Percentiles rank a stretch among this genome's conserved stretches.
Evolutionary conservation across 495 filamentous ascomycete genomes (phyloP).

Genomic region (Arthonia radiata): DNA sequence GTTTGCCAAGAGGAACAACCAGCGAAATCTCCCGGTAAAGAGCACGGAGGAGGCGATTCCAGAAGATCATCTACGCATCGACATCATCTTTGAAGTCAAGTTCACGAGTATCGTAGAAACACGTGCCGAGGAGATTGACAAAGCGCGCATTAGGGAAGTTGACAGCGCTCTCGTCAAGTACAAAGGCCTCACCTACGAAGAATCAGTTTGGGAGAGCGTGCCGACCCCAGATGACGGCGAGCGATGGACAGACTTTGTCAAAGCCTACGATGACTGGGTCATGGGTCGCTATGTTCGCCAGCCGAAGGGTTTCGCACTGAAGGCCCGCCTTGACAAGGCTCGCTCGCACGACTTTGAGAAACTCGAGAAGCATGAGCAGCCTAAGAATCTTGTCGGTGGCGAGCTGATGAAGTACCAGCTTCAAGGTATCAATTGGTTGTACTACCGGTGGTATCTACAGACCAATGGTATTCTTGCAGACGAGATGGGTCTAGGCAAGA

Average conservation of each 20-base stretch:
- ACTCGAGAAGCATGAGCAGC: constrained; percentile 47
- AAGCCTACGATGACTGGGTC: constrained; percentile 67
- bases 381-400: constrained; percentile 44
- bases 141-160: constrained; percentile 41
- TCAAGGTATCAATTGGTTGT: constrained; percentile 90
- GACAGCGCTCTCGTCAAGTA: constrained; percentile 61
- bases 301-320: constrained; percentile 25
- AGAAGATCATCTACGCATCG: constrained; percentile 58
- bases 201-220: constrained; percentile 68
- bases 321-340: constrained; percentile 33
- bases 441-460: constrained; percentile 60
- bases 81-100: constrained; percentile 65
- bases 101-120: constrained; percentile 30
- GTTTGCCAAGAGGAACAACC: constrained; percentile 45
- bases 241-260: constrained; percentile 56
- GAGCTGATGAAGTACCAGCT: constrained; percentile 83
- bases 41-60: constrained; percentile 55
- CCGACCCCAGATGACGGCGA: constrained; percentile 39
- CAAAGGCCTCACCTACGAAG: constrained; percentile 85
- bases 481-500: constrained; percentile 98
- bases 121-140: constrained; percentile 30
- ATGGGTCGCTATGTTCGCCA: constrained; percentile 42
- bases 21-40: constrained; percentile 36
- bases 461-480: constrained; percentile 89
- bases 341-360: constrained; percentile 38